phyloP scores from a whole-genome alignment of 495 filamentous ascomycete genomes.

The Podospora pseudocomata region DNA sequence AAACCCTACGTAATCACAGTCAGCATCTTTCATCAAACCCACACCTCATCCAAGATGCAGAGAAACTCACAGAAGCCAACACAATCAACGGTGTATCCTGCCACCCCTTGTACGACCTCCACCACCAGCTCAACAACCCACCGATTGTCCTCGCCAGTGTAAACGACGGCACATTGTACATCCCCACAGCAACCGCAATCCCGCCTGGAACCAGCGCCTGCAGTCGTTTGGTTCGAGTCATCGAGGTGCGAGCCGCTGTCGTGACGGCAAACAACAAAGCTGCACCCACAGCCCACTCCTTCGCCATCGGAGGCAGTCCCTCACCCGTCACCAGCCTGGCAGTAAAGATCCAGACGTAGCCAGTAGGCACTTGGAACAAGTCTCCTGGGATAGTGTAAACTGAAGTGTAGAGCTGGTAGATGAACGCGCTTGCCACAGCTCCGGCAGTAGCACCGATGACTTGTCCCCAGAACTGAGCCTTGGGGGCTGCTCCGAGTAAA shows the following conservation, averaged over 20 bases:
- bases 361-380: conserved; percentile 90
- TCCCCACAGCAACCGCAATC: conserved; percentile 94
- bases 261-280: conserved; percentile 64
- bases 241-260: conserved; percentile 62
- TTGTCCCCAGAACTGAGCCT: conserved; percentile 94
- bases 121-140: conserved; percentile 82
- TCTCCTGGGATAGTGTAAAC: conserved; percentile 86
- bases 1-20: conserved; percentile 53
- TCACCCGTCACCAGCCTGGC: conserved; percentile 91
- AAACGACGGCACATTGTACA: conserved; percentile 97
- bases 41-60: background rate
- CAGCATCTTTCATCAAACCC: background rate
- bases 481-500: conserved; percentile 83
- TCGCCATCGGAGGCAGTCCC: conserved; percentile 77
- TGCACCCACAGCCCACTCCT: conserved; percentile 68
- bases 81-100: conserved; percentile 58
- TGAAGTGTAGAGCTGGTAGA: conserved; percentile 87
- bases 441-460: conserved; percentile 88
- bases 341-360: conserved; percentile 95
- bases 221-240: conserved; percentile 41
- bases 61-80: conserved; percentile 49
- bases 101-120: conserved; percentile 49
- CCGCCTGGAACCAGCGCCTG: conserved; percentile 74
- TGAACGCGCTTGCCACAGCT: conserved; percentile 77
- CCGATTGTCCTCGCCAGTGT: conserved; percentile 86